Base-by-base conservation (phyloP, 75 land plant genomes). In the Isoetes taiwanensis region DNA sequence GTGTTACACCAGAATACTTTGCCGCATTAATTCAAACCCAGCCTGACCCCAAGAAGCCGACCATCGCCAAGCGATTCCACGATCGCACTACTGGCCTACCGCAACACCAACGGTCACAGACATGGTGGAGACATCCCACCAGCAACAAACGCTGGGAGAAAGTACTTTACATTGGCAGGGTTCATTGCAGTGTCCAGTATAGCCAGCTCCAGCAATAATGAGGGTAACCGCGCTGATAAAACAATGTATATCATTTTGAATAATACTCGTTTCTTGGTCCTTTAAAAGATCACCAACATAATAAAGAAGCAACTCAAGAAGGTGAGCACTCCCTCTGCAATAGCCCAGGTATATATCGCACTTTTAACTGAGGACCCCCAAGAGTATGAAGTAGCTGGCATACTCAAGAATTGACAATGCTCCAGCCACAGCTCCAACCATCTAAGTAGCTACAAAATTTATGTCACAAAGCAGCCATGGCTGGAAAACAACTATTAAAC, bases 101-200 rank as follows among this genome's bases (percentile, higher is more conserved):
- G 25, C 9, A 26, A 5, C 31, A 4, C 4, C 2, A 6, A 29
- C 14, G 25, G 25, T 3, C n/a, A 14, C 29, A 8, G 2, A n/a
- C 29, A 8, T 54, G 4, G n/a, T 3, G 4, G 27, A 4, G 9
- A 54, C 56, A 54, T 54, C 8, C 1, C 14, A 12, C 1, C 0
- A 28, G 14, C 28, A 16, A 6, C 28, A 0, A 28, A 28, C 23
- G n/a, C 28, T 12, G 25, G 8, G 19, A 25, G 37, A 19, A 40
- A 34, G 41, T 46, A 58, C 43, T 79, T 80, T 60, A 85, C 96
- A 74, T 85, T 87, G 57, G 81, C 86, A 25, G 96, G 96, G 57
- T 90, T 90, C 96, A 90, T 82, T 43, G 86, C 58, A 30, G 96
- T n/a, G 96, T 20, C 96, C 96, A 1, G 91, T 90, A 48, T 85